phyloP scores from a whole-genome alignment of 257 asterid species.

The Ocimum tenuiflorum region DNA sequence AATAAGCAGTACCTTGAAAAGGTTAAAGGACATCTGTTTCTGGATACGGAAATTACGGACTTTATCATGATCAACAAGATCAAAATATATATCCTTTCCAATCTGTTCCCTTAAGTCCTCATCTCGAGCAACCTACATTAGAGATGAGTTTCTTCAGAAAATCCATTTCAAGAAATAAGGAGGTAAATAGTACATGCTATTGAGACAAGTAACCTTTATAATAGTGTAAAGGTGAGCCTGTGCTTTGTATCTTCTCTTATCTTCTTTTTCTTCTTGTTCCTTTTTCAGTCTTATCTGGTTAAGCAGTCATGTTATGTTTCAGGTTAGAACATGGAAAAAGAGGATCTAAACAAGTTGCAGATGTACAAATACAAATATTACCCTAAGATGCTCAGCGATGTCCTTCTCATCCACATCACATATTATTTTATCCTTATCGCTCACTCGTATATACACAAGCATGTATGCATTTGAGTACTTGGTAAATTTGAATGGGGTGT shows the following conservation, averaged over 20 bases:
- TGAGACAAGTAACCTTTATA: constrained; percentile 55
- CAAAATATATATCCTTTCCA: constrained; percentile 75
- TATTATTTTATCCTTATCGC: constrained; percentile 63
- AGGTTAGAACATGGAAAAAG: constrained; percentile 1
- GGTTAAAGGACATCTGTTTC: constrained; percentile 64
- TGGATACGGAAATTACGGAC: constrained; percentile 76
- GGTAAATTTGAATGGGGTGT: constrained; percentile 53
- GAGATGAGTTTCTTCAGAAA: constrained; percentile 15
- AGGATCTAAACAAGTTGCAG: constrained; percentile 5
- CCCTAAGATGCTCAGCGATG: constrained; percentile 63
- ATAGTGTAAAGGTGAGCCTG: constrained; percentile 92
- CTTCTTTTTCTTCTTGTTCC: constrained; percentile 98
- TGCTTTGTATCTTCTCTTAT: constrained; percentile 82
- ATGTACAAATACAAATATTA: constrained; percentile 21
- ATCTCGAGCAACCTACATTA: constrained; percentile 75
- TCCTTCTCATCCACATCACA: constrained; percentile 69
- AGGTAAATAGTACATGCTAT: neutral
- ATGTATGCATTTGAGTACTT: constrained; percentile 66
- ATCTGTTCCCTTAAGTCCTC: constrained; percentile 76
- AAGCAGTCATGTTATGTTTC: constrained; percentile 15
- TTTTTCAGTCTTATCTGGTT: constrained; percentile 85
- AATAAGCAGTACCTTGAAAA: constrained; percentile 59
- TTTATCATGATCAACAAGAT: constrained; percentile 90
- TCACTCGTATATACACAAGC: constrained; percentile 61
- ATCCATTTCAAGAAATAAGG: constrained; percentile 20